phyloP scores from a whole-genome alignment of 768 basidiomycete genomes.

The Vishniacozyma victoriae region DNA sequence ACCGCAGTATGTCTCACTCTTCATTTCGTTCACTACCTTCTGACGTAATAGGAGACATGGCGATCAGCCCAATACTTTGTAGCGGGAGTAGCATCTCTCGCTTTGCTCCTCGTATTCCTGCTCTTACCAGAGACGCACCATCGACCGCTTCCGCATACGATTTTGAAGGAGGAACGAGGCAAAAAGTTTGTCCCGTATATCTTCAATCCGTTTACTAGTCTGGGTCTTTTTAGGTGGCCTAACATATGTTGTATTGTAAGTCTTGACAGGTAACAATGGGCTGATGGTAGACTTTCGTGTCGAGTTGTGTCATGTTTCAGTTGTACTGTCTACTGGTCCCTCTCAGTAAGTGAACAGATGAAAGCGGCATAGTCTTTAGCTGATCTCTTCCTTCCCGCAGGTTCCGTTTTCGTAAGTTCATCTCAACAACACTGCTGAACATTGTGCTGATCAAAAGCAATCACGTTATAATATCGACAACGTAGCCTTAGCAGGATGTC shows the following conservation, averaged over 20 bases:
- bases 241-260: slow-evolving; percentile 40
- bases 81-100: slow-evolving; percentile 23
- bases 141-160: slow-evolving; percentile 37
- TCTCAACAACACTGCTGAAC: not conserved
- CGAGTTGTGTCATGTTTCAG: slow-evolving; percentile 30
- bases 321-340: slow-evolving; percentile 40
- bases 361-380: not conserved
- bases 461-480: slow-evolving; percentile 45
- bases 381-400: slow-evolving; percentile 1
- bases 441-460: slow-evolving; percentile 13
- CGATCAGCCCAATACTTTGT: slow-evolving; percentile 32
- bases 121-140: slow-evolving; percentile 45
- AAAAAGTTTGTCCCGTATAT: slow-evolving; percentile 41
- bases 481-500: slow-evolving; percentile 42
- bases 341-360: slow-evolving; percentile 11
- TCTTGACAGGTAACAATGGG: not conserved
- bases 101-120: slow-evolving; percentile 29
- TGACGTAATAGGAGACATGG: slow-evolving; percentile 16
- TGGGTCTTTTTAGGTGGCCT: slow-evolving; percentile 36
- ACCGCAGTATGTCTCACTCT: slow-evolving; percentile 15
- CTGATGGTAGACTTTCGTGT: slow-evolving; percentile 28
- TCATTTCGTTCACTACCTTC: not conserved
- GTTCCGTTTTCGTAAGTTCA: slow-evolving; percentile 33
- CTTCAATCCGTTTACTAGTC: slow-evolving; percentile 41
- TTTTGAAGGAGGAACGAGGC: slow-evolving; percentile 16